A percentile compares a stretch with the other conserved stretches of the same genome.
Conservation (phyloP, 805 yeast genomes). For the Wickerhamiella azymoides region DNA sequence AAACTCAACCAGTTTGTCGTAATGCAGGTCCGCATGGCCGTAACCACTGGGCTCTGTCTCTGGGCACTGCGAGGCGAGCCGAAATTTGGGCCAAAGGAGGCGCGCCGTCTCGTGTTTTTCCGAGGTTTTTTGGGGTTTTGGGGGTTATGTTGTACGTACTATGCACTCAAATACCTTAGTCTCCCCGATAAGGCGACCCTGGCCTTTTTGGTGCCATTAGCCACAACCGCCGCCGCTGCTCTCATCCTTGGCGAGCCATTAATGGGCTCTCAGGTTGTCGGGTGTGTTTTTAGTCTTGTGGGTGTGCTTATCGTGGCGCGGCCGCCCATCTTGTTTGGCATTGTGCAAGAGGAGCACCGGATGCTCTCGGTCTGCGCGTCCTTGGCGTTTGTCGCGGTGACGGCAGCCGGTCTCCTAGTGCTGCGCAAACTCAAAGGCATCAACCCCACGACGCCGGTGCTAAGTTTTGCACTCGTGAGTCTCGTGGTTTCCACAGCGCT, state of each 20-base stretch:
- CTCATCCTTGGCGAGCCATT: constrained; percentile 50
- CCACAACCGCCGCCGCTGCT: constrained; percentile 64
- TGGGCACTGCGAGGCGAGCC: constrained; percentile 42
- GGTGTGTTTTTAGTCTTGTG: constrained; percentile 49
- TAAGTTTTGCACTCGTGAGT: constrained; percentile 55
- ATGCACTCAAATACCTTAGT: constrained; percentile 55
- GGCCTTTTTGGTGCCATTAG: constrained; percentile 62
- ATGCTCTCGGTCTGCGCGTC: background rate
- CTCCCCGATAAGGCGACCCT: constrained; percentile 77
- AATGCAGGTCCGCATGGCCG: constrained; percentile 58
- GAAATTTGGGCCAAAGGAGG: constrained; percentile 50
- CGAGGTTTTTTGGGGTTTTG: constrained; percentile 66
- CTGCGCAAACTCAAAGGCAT: background rate
- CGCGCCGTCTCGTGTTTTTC: constrained; percentile 38
- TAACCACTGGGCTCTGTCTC: constrained; percentile 50
- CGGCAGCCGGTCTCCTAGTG: background rate
- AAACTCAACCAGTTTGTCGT: constrained; percentile 27
- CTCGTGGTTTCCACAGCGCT: constrained; percentile 35
- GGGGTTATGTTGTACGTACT: constrained; percentile 72
- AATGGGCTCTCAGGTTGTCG: constrained; percentile 49
- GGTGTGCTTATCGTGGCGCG: constrained; percentile 76
- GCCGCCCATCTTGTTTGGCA: constrained; percentile 34
- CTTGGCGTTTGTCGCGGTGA: background rate
- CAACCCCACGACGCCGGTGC: constrained; percentile 68
- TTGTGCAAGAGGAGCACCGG: background rate